Conservation (phyloP, 2,329 filamentous ascomycete species). For the Colletotrichum sp. region DNA sequence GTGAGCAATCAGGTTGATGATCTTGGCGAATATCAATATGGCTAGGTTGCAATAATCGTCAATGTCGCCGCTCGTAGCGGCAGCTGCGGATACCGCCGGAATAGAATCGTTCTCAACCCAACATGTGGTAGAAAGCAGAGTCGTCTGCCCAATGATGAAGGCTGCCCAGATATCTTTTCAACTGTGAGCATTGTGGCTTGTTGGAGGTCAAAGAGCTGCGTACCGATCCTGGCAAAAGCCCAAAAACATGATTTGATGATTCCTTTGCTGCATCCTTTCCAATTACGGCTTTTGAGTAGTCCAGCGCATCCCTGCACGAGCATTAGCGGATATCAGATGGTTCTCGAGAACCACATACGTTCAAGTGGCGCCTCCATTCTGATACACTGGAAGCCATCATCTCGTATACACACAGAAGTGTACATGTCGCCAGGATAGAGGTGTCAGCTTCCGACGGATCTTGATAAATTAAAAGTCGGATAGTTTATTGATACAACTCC, state of each 20-base stretch:
- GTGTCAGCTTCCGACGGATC: slow-evolving; percentile 7
- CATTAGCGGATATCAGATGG: neutral
- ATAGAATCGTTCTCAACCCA: slow-evolving; percentile 19
- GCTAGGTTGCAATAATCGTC: slow-evolving; percentile 20
- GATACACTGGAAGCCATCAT: slow-evolving; percentile 19
- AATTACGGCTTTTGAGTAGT: neutral
- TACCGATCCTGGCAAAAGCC: slow-evolving; percentile 17
- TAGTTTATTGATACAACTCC: slow-evolving; percentile 19
- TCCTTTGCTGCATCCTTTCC: slow-evolving; percentile 2
- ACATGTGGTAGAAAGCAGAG: slow-evolving; percentile 7
- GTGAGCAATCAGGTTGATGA: slow-evolving; percentile 1
- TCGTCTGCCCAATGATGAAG: slow-evolving; percentile 9
- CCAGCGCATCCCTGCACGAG: slow-evolving; percentile 9
- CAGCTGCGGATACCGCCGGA: neutral
- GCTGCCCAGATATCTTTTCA: slow-evolving; percentile 17
- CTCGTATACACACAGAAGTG: slow-evolving; percentile 17
- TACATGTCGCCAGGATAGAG: slow-evolving; percentile 9
- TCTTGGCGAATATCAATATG: slow-evolving; percentile 13
- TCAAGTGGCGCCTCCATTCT: slow-evolving; percentile 16
- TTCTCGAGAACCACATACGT: neutral
- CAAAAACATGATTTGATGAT: slow-evolving; percentile 19
- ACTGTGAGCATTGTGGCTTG: neutral
- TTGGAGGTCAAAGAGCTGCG: neutral
- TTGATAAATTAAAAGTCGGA: slow-evolving; percentile 5
- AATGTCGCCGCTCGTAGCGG: neutral